phyloP scores from a whole-genome alignment of 179 eudicot genomes.

The Pouteria campechiana region DNA sequence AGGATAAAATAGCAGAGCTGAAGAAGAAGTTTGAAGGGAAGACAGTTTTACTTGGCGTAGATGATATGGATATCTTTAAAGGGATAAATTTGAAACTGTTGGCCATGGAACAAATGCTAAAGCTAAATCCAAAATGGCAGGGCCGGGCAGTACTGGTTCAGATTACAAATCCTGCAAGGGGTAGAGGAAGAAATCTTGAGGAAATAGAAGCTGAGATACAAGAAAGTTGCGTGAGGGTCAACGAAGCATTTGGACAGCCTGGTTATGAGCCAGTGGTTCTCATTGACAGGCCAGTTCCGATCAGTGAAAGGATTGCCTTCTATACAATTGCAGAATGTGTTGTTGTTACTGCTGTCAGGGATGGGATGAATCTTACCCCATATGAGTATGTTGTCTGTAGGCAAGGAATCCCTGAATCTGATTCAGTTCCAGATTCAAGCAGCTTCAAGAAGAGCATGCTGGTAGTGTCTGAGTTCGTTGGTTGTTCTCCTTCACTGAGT shows the following conservation, averaged over 20 bases:
- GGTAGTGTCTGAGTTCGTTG: constrained; percentile 74
- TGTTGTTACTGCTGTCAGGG: constrained; percentile 79
- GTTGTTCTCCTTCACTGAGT: constrained; percentile 85
- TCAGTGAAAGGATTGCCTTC: constrained; percentile 50
- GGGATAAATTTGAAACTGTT: constrained; percentile 67
- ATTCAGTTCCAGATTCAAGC: constrained; percentile 19
- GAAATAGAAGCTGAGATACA: constrained; percentile 47
- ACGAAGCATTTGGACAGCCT: constrained; percentile 42
- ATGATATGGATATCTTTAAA: constrained; percentile 76
- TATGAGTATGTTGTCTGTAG: constrained; percentile 65
- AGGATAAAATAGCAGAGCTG: constrained; percentile 37
- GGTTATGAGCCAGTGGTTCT: constrained; percentile 60
- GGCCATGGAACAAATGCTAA: constrained; percentile 76
- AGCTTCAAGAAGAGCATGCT: constrained; percentile 69
- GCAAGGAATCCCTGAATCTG: constrained; percentile 41
- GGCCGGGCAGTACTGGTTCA: constrained; percentile 73
- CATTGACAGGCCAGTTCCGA: constrained; percentile 32
- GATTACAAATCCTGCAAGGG: constrained; percentile 51
- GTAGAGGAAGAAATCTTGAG: constrained; percentile 35
- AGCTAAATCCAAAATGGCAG: constrained; percentile 53
- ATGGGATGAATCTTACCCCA: constrained; percentile 73
- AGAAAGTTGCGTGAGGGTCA: constrained; percentile 49
- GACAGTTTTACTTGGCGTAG: constrained; percentile 63
- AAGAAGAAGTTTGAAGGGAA: constrained; percentile 55
- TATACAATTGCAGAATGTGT: constrained; percentile 64